A percentile compares a stretch with the other conserved stretches of the same genome.
Conservation (phyloP, 257 asterid genomes). For the Mentha longifolia region DNA sequence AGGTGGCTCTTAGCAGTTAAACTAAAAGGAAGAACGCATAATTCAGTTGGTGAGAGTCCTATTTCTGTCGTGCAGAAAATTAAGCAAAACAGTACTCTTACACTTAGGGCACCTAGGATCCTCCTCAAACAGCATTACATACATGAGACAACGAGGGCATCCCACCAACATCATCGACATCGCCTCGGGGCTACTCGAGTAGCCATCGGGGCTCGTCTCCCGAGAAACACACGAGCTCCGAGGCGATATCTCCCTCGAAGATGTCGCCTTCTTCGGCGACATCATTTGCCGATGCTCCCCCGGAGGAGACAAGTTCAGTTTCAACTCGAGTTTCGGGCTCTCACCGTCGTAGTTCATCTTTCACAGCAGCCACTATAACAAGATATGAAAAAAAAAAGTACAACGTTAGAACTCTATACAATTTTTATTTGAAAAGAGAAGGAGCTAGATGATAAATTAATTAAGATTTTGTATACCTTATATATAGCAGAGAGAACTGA, state of each 20-base stretch:
- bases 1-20: no score
- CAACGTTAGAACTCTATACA: neutral
- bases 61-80: constrained; percentile 46
- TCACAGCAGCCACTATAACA: neutral
- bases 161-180: constrained; percentile 55
- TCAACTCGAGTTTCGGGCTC: constrained; percentile 50
- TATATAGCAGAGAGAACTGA: neutral
- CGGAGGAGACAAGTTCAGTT: constrained; percentile 49
- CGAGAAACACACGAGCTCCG: constrained; percentile 50
- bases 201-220: constrained; percentile 42
- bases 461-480: constrained; percentile 31
- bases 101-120: constrained; percentile 62
- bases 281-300: constrained; percentile 10
- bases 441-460: neutral
- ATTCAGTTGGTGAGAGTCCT: neutral
- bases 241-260: constrained; percentile 45
- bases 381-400: neutral
- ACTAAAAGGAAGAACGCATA: no score
- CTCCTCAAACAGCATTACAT: constrained; percentile 45
- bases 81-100: constrained; percentile 63
- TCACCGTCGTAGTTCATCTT: constrained; percentile 38
- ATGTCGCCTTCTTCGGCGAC: constrained; percentile 34
- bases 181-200: constrained; percentile 39
- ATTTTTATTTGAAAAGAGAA: neutral
- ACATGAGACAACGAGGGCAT: constrained; percentile 46